A percentile compares a stretch with the other conserved stretches of the same genome.
Evolutionary conservation across 1,284 basidiomycete species (phyloP).

Genomic region (Ganoderma boninense): DNA sequence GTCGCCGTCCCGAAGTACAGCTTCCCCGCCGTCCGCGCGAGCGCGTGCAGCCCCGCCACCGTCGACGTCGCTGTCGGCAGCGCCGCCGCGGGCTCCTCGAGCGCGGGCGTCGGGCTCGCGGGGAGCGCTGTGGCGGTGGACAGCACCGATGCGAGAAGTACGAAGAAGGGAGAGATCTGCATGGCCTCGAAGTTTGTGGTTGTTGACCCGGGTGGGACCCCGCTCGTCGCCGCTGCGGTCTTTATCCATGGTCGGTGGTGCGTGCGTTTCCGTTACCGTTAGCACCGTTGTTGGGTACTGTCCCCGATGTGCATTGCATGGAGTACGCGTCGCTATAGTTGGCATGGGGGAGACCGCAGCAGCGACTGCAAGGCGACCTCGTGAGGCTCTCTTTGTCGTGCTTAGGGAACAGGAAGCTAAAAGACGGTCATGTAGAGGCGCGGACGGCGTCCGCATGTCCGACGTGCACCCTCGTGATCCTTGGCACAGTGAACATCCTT

Average conservation of each 20-base stretch:
- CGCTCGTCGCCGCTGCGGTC: background rate
- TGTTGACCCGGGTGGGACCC: too few relatives aligned
- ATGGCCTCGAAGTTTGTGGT: slow-evolving; percentile 7
- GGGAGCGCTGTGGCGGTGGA: slow-evolving; percentile 16
- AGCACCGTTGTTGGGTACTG: background rate
- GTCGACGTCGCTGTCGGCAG: slow-evolving; percentile 38
- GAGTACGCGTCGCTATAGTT: background rate
- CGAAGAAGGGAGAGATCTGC: slow-evolving; percentile 20
- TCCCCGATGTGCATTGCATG: slow-evolving; percentile 1
- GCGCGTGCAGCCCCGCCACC: slow-evolving; percentile 45
- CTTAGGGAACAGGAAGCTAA: background rate
- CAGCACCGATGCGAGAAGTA: slow-evolving; percentile 14
- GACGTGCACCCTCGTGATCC: slow-evolving; percentile 11
- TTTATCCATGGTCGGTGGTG: background rate
- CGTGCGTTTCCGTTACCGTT: background rate
- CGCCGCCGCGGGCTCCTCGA: slow-evolving; percentile 13
- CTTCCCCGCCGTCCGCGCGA: slow-evolving; percentile 59
- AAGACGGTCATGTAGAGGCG: background rate
- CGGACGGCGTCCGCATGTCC: background rate
- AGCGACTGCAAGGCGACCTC: background rate
- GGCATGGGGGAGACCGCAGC: slow-evolving; percentile 1
- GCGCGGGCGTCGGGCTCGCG: slow-evolving; percentile 26
- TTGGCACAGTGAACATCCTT: background rate
- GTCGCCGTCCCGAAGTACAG: slow-evolving; percentile 69
- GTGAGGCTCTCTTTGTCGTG: background rate